A percentile compares a stretch with the other conserved stretches of the same genome.
These are phyloP conservation scores for Podospora appendiculata DNA, from an alignment of 495 filamentous ascomycete genomes.

Conservation along the genomic window DNA sequence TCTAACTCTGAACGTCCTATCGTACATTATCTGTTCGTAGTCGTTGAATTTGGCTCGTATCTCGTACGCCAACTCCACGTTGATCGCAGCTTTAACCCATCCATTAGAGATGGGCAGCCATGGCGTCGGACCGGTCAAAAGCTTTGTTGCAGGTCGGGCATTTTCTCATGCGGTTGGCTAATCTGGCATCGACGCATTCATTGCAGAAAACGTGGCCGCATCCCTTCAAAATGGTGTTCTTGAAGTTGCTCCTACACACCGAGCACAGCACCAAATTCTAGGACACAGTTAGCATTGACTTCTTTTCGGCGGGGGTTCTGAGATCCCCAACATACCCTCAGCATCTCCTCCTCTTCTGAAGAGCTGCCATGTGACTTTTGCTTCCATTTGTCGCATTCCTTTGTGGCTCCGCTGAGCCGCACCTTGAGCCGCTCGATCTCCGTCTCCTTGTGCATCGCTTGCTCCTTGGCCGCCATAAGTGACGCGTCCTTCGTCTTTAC, in stretches of 20 bases:
- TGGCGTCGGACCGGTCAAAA: slow-evolving; percentile 82
- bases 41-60: no score
- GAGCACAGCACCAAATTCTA: slow-evolving; percentile 84
- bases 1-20: no score
- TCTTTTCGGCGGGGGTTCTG: neutral
- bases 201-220: slow-evolving; percentile 97
- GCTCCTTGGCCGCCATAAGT: slow-evolving; percentile 51
- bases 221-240: slow-evolving; percentile 83
- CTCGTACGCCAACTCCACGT: no score
- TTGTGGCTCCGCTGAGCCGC: slow-evolving; percentile 65
- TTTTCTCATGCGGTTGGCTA: slow-evolving; percentile 82
- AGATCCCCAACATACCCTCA: slow-evolving; percentile 59
- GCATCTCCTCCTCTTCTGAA: slow-evolving; percentile 71
- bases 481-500: slow-evolving; percentile 67
- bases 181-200: slow-evolving; percentile 77
- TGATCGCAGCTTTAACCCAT: no score
- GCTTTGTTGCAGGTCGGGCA: slow-evolving; percentile 87
- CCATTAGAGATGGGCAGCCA: slow-evolving; percentile 47
- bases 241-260: slow-evolving; percentile 83
- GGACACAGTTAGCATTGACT: slow-evolving; percentile 27
- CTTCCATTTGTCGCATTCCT: slow-evolving; percentile 74
- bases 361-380: slow-evolving; percentile 70
- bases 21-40: no score
- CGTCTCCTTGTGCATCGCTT: slow-evolving; percentile 46
- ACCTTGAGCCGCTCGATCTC: slow-evolving; percentile 67